Base-by-base conservation (phyloP, 208 protist genomes). In the Leishmania arabica region DNA sequence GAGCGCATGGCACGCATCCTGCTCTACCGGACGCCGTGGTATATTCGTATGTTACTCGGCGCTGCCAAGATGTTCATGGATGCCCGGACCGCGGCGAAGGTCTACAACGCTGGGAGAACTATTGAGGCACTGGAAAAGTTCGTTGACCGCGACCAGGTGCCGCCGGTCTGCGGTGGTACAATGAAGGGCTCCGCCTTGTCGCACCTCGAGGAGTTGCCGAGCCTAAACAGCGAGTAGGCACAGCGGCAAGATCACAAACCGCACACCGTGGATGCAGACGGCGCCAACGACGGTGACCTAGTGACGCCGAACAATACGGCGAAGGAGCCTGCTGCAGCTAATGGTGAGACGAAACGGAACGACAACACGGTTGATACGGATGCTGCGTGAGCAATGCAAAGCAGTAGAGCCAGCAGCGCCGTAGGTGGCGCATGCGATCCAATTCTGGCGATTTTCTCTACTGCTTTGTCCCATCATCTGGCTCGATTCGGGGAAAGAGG, bases 21-120 rank as follows among this genome's bases (percentile, higher is more conserved):
- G 37, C 76, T 95, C 17, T 93, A 90, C 81, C 87, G 88, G 31
- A 72, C 85, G 21, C 90, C 92, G 69, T 95, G 92, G 90, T 95
- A 93, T 69, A 69, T 93, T 2, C 77, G 79, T 56, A 78, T 82
- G 75, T n/a, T 90, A 6, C 84, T 90, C 2, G 76, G 69, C 21
- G 56, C 89, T 1, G 87, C 79, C 49, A 88, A 85, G 69, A 51
- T 85, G n/a, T 94, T 95, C 78, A 85, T 95, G 51, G 89, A 93
- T 64, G 74, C 72, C 58, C 84, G 86, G 49, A 93, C 87, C 0
- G 73, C 77, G 27, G 79, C 58, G 9, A 93, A 92, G 84, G 81
- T 92, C 3, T 82, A 85, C 77, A 82, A 84, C 9, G 75, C 83
- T 1, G 88, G 87, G 31, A 68, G 53, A 40, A 89, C 88, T 0